Percentiles rank a stretch among this genome's conserved stretches.
phyloP scores from a whole-genome alignment of 805 yeast genomes.

The Starmerella vitae region DNA sequence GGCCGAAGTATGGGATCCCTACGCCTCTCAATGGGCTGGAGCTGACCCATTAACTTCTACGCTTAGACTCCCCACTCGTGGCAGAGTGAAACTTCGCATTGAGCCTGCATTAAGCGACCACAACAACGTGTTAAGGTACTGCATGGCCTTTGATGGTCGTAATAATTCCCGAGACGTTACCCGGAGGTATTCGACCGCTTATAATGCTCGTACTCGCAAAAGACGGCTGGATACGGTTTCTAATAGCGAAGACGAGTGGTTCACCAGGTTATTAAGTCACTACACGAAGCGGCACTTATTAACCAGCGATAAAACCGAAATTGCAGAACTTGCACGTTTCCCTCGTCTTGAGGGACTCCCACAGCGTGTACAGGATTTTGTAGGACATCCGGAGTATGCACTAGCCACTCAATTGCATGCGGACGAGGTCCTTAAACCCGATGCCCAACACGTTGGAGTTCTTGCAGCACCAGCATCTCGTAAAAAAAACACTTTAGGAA shows the following conservation, averaged over 20 bases:
- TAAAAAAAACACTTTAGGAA: conserved; percentile 34
- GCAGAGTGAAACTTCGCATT: conserved; percentile 37
- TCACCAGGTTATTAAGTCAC: conserved; percentile 32
- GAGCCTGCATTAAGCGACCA: conserved; percentile 60
- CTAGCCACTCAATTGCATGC: conserved; percentile 59
- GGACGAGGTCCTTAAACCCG: conserved; percentile 60
- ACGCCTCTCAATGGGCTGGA: conserved; percentile 62
- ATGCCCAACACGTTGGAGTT: conserved; percentile 55
- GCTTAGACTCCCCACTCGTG: conserved; percentile 43
- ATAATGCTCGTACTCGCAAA: conserved; percentile 61
- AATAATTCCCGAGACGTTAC: conserved; percentile 73
- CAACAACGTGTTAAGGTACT: conserved; percentile 55
- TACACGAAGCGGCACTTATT: conserved; percentile 22
- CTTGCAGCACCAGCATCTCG: too few relatives aligned
- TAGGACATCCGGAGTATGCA: conserved; percentile 75
- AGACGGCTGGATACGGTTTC: conserved; percentile 41
- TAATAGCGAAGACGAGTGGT: conserved; percentile 30
- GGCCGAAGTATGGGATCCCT: conserved; percentile 87
- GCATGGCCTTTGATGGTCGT: conserved; percentile 55
- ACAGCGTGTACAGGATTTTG: conserved; percentile 63
- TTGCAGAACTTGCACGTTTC: conserved; percentile 45
- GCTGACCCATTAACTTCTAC: conserved; percentile 58
- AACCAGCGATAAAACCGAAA: conserved; percentile 35
- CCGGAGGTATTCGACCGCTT: conserved; percentile 57
- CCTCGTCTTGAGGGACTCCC: conserved; percentile 80